Percentiles rank a stretch among this genome's conserved stretches.
phyloP scores from a whole-genome alignment of 2,329 filamentous ascomycete genomes.

The Knoxdaviesia proteae region DNA sequence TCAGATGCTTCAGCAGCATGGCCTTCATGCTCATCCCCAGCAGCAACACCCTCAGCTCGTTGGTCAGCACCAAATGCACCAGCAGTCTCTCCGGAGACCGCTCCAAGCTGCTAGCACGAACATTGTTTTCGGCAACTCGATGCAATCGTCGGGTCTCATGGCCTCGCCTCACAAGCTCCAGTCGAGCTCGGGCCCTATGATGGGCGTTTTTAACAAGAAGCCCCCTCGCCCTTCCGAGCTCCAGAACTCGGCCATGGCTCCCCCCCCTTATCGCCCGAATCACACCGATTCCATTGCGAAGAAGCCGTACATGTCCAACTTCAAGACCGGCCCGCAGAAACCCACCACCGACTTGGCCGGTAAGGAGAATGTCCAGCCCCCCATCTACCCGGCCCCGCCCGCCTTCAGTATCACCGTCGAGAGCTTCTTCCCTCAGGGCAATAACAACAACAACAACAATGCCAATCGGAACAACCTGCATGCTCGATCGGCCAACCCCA shows the following conservation, averaged over 20 bases:
- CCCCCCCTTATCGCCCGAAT: constrained; percentile 31
- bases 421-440: constrained; percentile 17
- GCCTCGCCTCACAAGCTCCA: constrained; percentile 1
- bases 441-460: background rate
- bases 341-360: constrained; percentile 20
- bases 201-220: too few species aligned
- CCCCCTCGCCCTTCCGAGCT: background rate
- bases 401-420: constrained; percentile 21
- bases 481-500: constrained; percentile 25
- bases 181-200: too few species aligned
- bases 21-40: background rate
- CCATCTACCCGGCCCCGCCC: constrained; percentile 24
- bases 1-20: too few species aligned
- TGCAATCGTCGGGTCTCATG: too few species aligned
- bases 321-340: constrained; percentile 34
- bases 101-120: constrained; percentile 4
- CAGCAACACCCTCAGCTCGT: background rate
- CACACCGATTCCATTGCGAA: constrained; percentile 50
- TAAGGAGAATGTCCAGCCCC: constrained; percentile 36
- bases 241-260: constrained; percentile 31
- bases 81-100: background rate
- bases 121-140: background rate
- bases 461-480: background rate
- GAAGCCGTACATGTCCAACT: constrained; percentile 38
- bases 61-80: background rate